Evolutionary conservation across 768 basidiomycete species (phyloP), one percentile per base, ranked within the genome.

Genomic region (Psilocybe cyanescens): DNA sequence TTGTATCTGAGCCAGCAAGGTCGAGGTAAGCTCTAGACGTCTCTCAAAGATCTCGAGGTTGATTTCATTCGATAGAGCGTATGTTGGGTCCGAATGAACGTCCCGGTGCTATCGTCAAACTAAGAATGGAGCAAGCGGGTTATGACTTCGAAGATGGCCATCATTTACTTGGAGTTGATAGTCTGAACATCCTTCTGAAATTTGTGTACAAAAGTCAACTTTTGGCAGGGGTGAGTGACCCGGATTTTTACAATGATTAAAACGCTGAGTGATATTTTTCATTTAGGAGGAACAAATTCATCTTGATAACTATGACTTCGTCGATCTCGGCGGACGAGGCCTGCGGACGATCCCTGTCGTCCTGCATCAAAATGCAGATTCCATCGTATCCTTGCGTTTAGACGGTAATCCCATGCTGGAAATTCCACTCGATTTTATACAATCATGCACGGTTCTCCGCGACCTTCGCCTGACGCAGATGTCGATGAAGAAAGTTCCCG

Each of bases 341-440:
- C 78, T 99, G 2, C 90, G 91, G 56, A 92, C 95, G 3, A 91
- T 99, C 50, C 97, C 97, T 0, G 88, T 97, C 66, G 80, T 87
- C 60, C 81, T 98, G 11, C 91, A 99, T 73, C 83, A 86, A 57
- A 87, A 94, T 61, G 95, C 95, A 1, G 88, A 91, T 65, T 84
- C 85, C 28, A 95, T 99, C 68, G 79, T 92, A 60, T 88, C 83
- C 44, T 89, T 99, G 60, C 92, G 91, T 62, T 84, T 99, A 12
- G 97, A 95, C 3, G 87, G 92, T 47, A 99, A 99, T 71, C 95
- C 96, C 2, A 94, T 97, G 86, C 84, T 96, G 57, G 96, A 99
- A 73, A 90, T 99, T 37, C 97, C 97, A 0, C 87, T 94, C 53
- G 97, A 99, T 75, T 99, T 99, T 71, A 90, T 97, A 59, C 93